phyloP scores from a whole-genome alignment of 2,329 filamentous ascomycete species.

The Aspergillus sp. region DNA sequence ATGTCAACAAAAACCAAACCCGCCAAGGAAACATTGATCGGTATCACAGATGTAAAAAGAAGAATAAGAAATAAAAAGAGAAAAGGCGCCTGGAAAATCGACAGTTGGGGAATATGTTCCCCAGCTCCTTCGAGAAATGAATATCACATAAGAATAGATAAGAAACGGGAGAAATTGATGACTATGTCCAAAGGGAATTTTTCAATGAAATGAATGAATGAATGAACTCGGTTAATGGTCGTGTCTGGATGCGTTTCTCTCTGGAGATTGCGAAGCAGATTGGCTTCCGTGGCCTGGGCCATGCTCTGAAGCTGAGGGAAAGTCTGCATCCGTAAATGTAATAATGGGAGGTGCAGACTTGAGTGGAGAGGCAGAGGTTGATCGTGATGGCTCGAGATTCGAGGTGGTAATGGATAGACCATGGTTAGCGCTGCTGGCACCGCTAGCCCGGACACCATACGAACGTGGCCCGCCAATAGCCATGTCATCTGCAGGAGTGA shows the following conservation, averaged over 20 bases:
- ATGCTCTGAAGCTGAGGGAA: slow-evolving; percentile 13
- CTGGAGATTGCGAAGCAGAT: slow-evolving; percentile 9
- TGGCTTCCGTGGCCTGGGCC: slow-evolving; percentile 24
- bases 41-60: neutral
- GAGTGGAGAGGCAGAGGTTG: slow-evolving; percentile 17
- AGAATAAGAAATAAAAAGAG: no score
- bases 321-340: slow-evolving; percentile 20
- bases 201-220: slow-evolving; percentile 13
- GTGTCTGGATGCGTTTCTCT: slow-evolving; percentile 5
- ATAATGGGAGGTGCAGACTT: slow-evolving; percentile 27
- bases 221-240: slow-evolving; percentile 6
- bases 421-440: slow-evolving; percentile 19
- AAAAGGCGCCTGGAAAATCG: no score
- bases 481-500: slow-evolving; percentile 17
- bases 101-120: no score
- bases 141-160: neutral
- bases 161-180: neutral
- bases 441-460: slow-evolving; percentile 27
- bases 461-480: slow-evolving; percentile 18
- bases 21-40: neutral
- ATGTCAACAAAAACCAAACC: neutral
- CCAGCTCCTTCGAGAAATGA: no score
- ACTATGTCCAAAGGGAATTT: neutral
- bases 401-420: slow-evolving; percentile 24
- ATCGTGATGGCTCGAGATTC: slow-evolving; percentile 19